phyloP scores from a whole-genome alignment of 1,284 basidiomycete species.

The Anthracocystis panici-leucophaei region DNA sequence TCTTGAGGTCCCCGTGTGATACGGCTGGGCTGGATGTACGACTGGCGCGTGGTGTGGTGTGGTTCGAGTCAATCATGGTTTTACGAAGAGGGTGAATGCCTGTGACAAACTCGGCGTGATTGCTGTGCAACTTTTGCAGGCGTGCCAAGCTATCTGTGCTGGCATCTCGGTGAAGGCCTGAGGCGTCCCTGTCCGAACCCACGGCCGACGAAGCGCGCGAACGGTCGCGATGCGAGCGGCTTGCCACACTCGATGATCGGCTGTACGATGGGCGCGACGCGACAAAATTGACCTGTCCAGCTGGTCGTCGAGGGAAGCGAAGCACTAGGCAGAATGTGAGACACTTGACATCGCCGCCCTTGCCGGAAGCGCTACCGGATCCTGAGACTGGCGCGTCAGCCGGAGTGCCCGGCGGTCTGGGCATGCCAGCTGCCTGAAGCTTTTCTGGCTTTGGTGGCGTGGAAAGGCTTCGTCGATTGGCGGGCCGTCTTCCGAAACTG shows the following conservation, averaged over 20 bases:
- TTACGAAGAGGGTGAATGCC: conserved; percentile 47
- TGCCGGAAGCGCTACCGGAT: conserved; percentile 41
- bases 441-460: conserved; percentile 49
- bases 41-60: conserved; percentile 48
- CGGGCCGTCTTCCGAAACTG: conserved; percentile 53
- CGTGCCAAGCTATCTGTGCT: conserved; percentile 37
- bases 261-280: conserved; percentile 36
- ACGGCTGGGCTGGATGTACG: conserved; percentile 45
- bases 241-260: conserved; percentile 38
- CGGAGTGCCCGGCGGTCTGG: conserved; percentile 44
- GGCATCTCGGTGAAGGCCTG: conserved; percentile 26
- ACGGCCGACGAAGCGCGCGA: conserved; percentile 45
- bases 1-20: conserved; percentile 34
- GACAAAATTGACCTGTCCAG: conserved; percentile 36
- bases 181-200: conserved; percentile 15
- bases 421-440: conserved; percentile 28
- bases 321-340: conserved; percentile 60
- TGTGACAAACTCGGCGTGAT: conserved; percentile 33
- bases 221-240: conserved; percentile 25
- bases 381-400: conserved; percentile 47
- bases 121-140: conserved; percentile 30
- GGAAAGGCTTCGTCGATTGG: conserved; percentile 48
- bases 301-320: conserved; percentile 49
- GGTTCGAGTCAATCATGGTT: conserved; percentile 51
- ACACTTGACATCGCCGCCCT: conserved; percentile 52